Conservation (phyloP, 2,329 filamentous ascomycete genomes). For the Penicillium palitans region DNA sequence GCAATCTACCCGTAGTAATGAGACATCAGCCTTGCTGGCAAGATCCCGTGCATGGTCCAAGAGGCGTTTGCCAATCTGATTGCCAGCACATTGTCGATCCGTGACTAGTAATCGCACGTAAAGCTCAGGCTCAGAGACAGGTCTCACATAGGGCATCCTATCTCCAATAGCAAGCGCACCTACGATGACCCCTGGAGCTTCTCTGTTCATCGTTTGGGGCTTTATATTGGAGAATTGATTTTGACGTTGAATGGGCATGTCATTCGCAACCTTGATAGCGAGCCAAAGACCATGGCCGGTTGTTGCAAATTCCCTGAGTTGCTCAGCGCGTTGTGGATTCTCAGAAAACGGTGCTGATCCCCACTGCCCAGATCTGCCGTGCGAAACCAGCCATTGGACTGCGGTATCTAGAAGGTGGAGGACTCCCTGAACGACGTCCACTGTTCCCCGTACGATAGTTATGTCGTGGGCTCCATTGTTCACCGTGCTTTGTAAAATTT, state of each 20-base stretch:
- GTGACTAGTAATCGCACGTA: conserved; percentile 17
- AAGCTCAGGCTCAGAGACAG: conserved; percentile 17
- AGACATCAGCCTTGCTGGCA: conserved; percentile 8
- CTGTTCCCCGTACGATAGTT: conserved; percentile 6
- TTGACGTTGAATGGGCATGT: too few species aligned
- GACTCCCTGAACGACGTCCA: conserved; percentile 12
- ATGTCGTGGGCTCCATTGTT: too few species aligned
- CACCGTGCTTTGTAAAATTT: not conserved
- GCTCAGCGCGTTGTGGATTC: conserved; percentile 15
- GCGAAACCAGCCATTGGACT: conserved; percentile 18
- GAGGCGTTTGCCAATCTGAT: conserved; percentile 12
- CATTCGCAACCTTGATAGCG: not conserved
- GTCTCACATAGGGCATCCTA: conserved; percentile 14
- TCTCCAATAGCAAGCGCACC: conserved; percentile 18
- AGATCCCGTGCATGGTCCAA: conserved; percentile 18
- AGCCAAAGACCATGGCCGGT: conserved; percentile 17
- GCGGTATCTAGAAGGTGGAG: conserved; percentile 15
- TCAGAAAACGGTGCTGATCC: conserved; percentile 14
- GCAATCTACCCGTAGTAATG: conserved; percentile 19
- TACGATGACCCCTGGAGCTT: conserved; percentile 5
- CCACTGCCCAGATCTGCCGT: conserved; percentile 14
- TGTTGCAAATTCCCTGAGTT: conserved; percentile 17
- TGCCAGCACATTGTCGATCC: conserved; percentile 14
- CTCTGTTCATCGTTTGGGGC: not conserved
- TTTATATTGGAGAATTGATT: too few species aligned